A percentile compares a stretch with the other conserved stretches of the same genome.
Evolutionary conservation across 2,329 filamentous ascomycete genomes (phyloP).

Genomic region (Diatrype stigma): DNA sequence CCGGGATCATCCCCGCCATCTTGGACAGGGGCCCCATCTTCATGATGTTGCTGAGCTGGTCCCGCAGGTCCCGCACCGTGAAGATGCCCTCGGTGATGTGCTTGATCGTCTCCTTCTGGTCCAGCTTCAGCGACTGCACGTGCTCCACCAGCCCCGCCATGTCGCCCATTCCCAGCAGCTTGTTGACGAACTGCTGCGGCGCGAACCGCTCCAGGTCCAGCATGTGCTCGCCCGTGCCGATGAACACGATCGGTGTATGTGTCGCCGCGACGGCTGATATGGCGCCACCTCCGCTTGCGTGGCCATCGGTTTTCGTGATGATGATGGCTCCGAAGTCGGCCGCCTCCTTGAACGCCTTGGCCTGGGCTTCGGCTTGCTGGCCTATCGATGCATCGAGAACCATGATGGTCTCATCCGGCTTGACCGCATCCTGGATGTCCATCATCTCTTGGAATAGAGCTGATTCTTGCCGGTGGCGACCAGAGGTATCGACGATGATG

Average conservation of each 20-base stretch:
- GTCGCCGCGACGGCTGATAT: constrained; percentile 97
- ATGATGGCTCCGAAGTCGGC: constrained; percentile 98
- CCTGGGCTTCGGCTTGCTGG: constrained; percentile 91
- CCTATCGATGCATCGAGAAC: constrained; percentile 95
- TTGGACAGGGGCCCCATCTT: constrained; percentile 98
- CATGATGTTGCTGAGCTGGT: constrained; percentile 97
- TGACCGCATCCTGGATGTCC: constrained; percentile 87
- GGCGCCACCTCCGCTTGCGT: constrained; percentile 91
- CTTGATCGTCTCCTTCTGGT: constrained; percentile 99
- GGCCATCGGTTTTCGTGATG: constrained; percentile 97
- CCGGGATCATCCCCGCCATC: constrained; percentile 98
- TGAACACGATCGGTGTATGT: constrained; percentile 94
- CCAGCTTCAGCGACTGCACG: constrained; percentile 89
- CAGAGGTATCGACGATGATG: constrained; percentile 97
- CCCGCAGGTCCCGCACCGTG: constrained; percentile 86
- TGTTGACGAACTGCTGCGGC: constrained; percentile 88
- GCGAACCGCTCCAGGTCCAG: constrained; percentile 90
- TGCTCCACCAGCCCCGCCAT: constrained; percentile 94
- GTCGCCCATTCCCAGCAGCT: constrained; percentile 94
- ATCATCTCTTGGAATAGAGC: constrained; percentile 97
- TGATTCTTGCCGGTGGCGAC: constrained; percentile 89
- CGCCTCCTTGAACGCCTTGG: constrained; percentile 93
- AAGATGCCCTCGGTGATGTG: constrained; percentile 97
- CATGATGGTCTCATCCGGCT: constrained; percentile 96
- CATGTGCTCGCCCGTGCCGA: constrained; percentile 97